Conservation (phyloP, 75 land plant genomes). For the Adiantum capillusveneris region DNA sequence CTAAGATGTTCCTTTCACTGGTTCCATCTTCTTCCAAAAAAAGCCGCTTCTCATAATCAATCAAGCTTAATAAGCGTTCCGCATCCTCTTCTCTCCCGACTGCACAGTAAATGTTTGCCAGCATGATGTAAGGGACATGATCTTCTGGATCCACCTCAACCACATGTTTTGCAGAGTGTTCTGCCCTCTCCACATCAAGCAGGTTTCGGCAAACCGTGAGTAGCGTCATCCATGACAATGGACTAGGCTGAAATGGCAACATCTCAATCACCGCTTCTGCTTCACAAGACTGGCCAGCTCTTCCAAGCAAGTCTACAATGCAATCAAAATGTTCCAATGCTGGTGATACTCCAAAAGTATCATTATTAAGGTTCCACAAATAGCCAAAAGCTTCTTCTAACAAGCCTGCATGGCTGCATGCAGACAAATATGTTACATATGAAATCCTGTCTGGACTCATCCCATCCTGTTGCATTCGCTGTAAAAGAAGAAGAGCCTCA, state of each 20-base stretch:
- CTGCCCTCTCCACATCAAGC: neutral
- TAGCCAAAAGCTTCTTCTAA: slow-evolving; percentile 2
- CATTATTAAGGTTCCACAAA: neutral
- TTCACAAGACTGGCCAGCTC: neutral
- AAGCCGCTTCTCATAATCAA: neutral
- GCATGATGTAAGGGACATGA: neutral
- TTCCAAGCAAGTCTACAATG: slow-evolving; percentile 1
- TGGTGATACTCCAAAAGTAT: too few relatives aligned
- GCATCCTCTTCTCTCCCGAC: slow-evolving; percentile 6
- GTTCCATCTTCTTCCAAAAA: neutral
- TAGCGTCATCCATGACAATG: neutral
- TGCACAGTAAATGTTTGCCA: slow-evolving; percentile 2
- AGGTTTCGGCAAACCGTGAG: neutral
- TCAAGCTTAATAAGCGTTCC: neutral
- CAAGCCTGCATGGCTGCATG: slow-evolving; percentile 24
- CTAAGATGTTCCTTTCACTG: too few relatives aligned
- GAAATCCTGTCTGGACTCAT: neutral
- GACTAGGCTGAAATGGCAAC: slow-evolving; percentile 1
- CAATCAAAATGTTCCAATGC: neutral
- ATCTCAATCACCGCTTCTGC: neutral
- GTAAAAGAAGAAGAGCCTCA: slow-evolving; percentile 9
- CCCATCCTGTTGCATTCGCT: slow-evolving; percentile 8
- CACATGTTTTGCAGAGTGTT: neutral
- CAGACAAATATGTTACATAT: neutral
- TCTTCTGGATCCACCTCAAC: slow-evolving; percentile 1